A percentile compares a stretch with the other conserved stretches of the same genome.
Evolutionary conservation across 2,329 filamentous ascomycete species (phyloP).

Genomic region (Monosporascus ibericus): DNA sequence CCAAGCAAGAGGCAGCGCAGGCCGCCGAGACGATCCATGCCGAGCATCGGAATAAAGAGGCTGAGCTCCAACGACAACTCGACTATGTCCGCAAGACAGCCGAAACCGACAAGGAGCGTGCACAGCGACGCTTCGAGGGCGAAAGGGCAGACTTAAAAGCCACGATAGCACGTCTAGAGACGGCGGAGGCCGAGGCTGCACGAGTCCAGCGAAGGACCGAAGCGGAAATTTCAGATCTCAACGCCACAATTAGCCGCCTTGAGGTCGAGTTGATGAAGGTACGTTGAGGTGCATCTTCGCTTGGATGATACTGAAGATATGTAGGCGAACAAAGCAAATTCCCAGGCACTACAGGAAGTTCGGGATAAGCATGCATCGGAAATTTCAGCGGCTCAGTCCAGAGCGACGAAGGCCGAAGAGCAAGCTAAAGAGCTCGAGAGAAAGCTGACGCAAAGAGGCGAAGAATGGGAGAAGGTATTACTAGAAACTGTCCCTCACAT

Average conservation of each 20-base stretch:
- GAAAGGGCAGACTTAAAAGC: constrained; percentile 26
- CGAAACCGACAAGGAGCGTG: constrained; percentile 23
- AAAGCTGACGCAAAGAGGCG: constrained; percentile 35
- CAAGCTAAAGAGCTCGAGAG: constrained; percentile 44
- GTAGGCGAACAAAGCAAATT: constrained; percentile 51
- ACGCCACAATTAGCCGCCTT: constrained; percentile 44
- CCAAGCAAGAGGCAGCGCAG: constrained; percentile 18
- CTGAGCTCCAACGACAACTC: constrained; percentile 33
- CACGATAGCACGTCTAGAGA: constrained; percentile 53
- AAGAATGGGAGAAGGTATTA: constrained; percentile 27
- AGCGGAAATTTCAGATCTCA: constrained; percentile 26
- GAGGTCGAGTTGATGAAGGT: constrained; percentile 59
- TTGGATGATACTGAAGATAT: constrained; percentile 11
- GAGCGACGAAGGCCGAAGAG: constrained; percentile 36
- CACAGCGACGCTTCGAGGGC: constrained; percentile 24
- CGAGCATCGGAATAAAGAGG: constrained; percentile 27
- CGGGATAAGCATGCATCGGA: constrained; percentile 41
- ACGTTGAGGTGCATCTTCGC: constrained; percentile 9
- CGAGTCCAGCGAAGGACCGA: constrained; percentile 24
- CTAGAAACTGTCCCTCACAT: background rate
- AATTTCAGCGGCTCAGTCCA: constrained; percentile 17
- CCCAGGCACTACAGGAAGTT: constrained; percentile 52
- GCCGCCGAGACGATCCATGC: constrained; percentile 17
- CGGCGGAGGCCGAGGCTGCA: constrained; percentile 22
- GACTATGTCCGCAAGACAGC: constrained; percentile 39